Evolutionary conservation across 176 grass and related monocot species (phyloP).

Genomic region (Bolboschoenus planiculmis): DNA sequence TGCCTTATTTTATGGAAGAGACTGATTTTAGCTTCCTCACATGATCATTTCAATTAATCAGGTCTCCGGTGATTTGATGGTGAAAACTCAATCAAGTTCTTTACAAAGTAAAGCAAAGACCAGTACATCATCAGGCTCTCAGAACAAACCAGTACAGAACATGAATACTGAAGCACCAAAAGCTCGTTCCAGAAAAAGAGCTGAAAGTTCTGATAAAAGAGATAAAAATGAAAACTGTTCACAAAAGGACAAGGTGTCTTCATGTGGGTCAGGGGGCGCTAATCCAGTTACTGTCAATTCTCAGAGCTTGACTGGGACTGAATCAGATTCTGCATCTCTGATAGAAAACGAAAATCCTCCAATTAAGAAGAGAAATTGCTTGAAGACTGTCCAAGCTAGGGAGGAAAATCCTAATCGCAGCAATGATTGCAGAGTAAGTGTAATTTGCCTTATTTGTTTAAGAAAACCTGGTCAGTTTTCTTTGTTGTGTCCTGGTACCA

Average conservation of each 20-base stretch:
- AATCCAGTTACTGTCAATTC: slow-evolving; percentile 42
- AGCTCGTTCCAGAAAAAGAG: slow-evolving; percentile 35
- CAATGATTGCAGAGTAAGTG: slow-evolving; percentile 39
- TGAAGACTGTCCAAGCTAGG: slow-evolving; percentile 20
- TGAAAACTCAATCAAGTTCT: slow-evolving; percentile 25
- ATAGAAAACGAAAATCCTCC: slow-evolving; percentile 34
- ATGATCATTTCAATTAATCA: slow-evolving; percentile 33
- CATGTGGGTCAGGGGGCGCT: slow-evolving; percentile 71
- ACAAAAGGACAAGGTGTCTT: slow-evolving; percentile 69
- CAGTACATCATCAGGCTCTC: slow-evolving; percentile 15
- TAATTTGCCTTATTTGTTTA: slow-evolving; percentile 17
- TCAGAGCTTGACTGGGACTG: slow-evolving; percentile 32
- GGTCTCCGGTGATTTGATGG: slow-evolving; percentile 11
- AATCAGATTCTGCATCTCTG: slow-evolving; percentile 34
- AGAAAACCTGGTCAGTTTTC: too few relatives aligned
- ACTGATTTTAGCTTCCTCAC: slow-evolving; percentile 30
- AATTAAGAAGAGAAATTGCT: slow-evolving; percentile 27
- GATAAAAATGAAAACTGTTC: slow-evolving; percentile 22
- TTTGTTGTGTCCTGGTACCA: background rate
- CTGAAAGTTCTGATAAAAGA: slow-evolving; percentile 15
- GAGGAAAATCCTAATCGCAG: slow-evolving; percentile 20
- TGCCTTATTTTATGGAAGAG: slow-evolving; percentile 11
- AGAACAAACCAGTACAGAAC: slow-evolving; percentile 30
- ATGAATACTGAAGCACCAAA: slow-evolving; percentile 11
- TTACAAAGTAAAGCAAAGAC: slow-evolving; percentile 36